Conservation (phyloP, 2,329 filamentous ascomycete genomes). For the Cercospora nicotianae region DNA sequence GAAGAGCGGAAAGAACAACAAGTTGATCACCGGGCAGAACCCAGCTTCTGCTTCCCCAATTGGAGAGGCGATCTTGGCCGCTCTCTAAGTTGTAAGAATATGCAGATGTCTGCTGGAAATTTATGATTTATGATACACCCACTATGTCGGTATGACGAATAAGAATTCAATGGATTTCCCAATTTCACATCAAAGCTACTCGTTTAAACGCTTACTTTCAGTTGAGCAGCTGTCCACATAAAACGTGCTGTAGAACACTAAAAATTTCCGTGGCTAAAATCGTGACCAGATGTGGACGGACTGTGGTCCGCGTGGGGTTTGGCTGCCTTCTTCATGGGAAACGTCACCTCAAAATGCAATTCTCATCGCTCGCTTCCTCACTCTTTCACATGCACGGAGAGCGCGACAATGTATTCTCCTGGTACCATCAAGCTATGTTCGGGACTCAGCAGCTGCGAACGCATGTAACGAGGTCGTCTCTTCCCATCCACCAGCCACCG, state of each 20-base stretch:
- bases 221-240: not conserved
- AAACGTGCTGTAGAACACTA: not conserved
- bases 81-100: conserved; percentile 2
- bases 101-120: not conserved
- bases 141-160: not conserved
- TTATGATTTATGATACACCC: not conserved
- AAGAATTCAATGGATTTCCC: not conserved
- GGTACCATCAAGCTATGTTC: not conserved
- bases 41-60: conserved; percentile 47
- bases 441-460: not conserved
- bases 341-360: not conserved
- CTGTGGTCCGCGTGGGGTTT: not conserved
- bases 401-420: not conserved
- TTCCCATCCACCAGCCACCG: not conserved
- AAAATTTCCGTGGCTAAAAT: not conserved
- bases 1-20: conserved; percentile 38
- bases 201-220: not conserved
- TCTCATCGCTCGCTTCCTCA: not conserved
- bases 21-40: conserved; percentile 53
- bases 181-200: not conserved
- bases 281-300: not conserved
- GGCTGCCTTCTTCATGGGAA: not conserved
- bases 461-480: not conserved
- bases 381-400: not conserved
- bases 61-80: conserved; percentile 43